These are phyloP conservation scores for Alternaria sp. DNA, from an alignment of 2,329 filamentous ascomycete genomes.

Conservation along the genomic window DNA sequence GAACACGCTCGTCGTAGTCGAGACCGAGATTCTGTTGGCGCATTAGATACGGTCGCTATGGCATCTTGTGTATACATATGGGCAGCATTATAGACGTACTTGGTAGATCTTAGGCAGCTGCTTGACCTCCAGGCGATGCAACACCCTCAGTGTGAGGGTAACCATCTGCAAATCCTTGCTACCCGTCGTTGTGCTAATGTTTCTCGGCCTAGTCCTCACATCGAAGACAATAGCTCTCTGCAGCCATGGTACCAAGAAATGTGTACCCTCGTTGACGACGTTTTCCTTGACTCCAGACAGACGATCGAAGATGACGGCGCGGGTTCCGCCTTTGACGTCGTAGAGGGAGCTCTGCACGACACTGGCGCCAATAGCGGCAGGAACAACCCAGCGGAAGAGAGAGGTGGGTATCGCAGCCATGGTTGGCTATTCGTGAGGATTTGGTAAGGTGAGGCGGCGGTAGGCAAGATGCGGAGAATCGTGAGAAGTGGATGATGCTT, in stretches of 20 bases:
- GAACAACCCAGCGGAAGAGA: constrained; percentile 69
- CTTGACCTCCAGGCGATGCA: constrained; percentile 93
- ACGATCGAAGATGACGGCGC: constrained; percentile 98
- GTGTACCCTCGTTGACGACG: constrained; percentile 94
- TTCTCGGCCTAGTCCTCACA: constrained; percentile 95
- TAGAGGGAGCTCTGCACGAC: constrained; percentile 84
- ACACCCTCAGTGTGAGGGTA: constrained; percentile 92
- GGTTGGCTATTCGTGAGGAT: constrained; percentile 36
- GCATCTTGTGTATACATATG: too few species aligned
- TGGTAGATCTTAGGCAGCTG: constrained; percentile 97
- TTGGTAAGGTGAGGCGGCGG: constrained; percentile 31
- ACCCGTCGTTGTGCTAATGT: constrained; percentile 96
- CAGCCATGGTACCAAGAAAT: constrained; percentile 95
- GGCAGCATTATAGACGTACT: constrained; percentile 63
- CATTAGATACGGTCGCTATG: neutral
- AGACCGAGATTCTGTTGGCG: constrained; percentile 81
- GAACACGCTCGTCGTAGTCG: constrained; percentile 84
- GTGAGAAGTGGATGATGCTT: constrained; percentile 24
- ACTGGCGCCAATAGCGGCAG: constrained; percentile 72
- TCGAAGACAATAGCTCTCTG: constrained; percentile 95
- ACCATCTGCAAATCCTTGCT: constrained; percentile 99
- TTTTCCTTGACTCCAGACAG: constrained; percentile 89
- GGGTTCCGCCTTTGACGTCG: constrained; percentile 93
- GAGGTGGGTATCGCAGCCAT: constrained; percentile 49
- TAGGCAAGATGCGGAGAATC: constrained; percentile 27